phyloP scores from a whole-genome alignment of 2,329 filamentous ascomycete species.

The Beauveria sp. region DNA sequence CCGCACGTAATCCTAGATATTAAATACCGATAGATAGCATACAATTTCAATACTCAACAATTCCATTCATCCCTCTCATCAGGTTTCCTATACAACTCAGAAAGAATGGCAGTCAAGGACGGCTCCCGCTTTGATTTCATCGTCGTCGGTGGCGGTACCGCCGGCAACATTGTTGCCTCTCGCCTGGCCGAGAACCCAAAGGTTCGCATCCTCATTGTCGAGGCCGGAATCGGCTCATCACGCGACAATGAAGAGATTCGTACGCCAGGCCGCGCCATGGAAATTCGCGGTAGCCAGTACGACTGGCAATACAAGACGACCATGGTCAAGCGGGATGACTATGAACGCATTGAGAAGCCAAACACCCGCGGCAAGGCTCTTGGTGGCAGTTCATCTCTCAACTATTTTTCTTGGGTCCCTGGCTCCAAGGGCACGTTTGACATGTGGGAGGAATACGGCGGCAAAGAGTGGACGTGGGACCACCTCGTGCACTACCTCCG shows the following conservation, averaged over 20 bases:
- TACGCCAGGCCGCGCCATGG: slow-evolving; percentile 45
- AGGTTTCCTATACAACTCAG: not conserved
- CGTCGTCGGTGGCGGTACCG: slow-evolving; percentile 28
- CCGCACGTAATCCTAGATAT: not conserved
- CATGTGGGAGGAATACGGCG: slow-evolving; percentile 64
- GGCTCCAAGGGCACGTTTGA: slow-evolving; percentile 54
- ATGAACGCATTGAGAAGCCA: slow-evolving; percentile 54
- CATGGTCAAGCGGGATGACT: slow-evolving; percentile 51
- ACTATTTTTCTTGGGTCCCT: slow-evolving; percentile 58
- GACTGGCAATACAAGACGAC: slow-evolving; percentile 57
- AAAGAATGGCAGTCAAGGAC: slow-evolving; percentile 3
- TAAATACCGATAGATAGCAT: too few species aligned
- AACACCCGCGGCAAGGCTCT: slow-evolving; percentile 54
- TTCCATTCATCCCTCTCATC: not conserved
- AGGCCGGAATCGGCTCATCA: slow-evolving; percentile 41
- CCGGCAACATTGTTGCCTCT: slow-evolving; percentile 28
- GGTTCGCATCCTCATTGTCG: slow-evolving; percentile 38
- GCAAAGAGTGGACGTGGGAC: slow-evolving; percentile 57
- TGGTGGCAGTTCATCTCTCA: slow-evolving; percentile 49
- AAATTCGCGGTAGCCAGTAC: slow-evolving; percentile 45
- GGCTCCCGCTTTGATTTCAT: slow-evolving; percentile 21
- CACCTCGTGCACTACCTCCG: slow-evolving; percentile 41
- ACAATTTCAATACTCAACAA: too few species aligned
- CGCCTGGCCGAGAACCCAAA: slow-evolving; percentile 28
- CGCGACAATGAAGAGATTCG: slow-evolving; percentile 42